Base-by-base conservation (phyloP, 2,329 filamentous ascomycete species). In the Fusarium sp. region DNA sequence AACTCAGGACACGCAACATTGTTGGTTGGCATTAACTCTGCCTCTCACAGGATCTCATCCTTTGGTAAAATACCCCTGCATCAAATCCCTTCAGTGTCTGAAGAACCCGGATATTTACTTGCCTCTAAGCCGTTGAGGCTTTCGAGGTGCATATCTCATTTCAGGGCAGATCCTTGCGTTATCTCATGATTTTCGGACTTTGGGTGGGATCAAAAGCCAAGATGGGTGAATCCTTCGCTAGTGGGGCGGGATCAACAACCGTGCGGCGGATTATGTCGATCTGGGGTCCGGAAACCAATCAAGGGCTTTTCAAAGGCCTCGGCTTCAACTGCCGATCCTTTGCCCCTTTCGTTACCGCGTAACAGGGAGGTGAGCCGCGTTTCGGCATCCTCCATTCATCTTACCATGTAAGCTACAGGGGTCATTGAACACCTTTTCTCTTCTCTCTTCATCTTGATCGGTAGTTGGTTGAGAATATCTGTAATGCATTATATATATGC, bases 191-290 rank as follows among this genome's bases (percentile, higher is more conserved):
- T 59, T 38, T 27, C 35, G 27, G 35, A 25, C 27, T 2, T 3
- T 36, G 53, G 18, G 25, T 56, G 39, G 53, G 22, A 53, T 39
- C n/a, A 17, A 7, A 8, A 57, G 42, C 36, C 42, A 49, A 49
- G 36, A 42, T 49, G 44, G 50, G 36, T 38, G 44, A 67, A 53
- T 53, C 35, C 25, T 61, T 44, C 39, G 38, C 29, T 50, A 27
- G 58, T 25, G 45, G 64, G 35, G 29, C 54, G 62, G 62, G 41
- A 67, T 52, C 35, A 41, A 25, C 64, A 47, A 20, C 54, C 45
- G 46, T 55, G 45, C 35, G 41, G 35, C 46, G 44, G 39, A 22
- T 22, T 45, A 14, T 18, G 41, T 33, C 46, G 46, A 67, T 67
- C 46, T n/a, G 31, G 35, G 35, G 27, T 33, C 36, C 18, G 8